Conservation (phyloP, 2,329 filamentous ascomycete species). For the Ceratocystis cubensis region DNA sequence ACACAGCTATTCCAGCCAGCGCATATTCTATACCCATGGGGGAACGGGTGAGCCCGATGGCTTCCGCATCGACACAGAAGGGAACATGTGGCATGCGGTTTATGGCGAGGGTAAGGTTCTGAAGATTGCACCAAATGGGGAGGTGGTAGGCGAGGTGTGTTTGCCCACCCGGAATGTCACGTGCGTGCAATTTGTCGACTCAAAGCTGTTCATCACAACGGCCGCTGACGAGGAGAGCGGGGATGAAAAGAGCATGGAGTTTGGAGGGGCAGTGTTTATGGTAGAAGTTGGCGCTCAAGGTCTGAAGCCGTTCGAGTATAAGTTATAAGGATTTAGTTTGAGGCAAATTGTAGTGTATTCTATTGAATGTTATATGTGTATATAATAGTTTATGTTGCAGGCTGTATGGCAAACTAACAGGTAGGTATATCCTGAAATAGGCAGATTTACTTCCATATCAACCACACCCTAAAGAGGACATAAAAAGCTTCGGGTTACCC, state of each 20-base stretch:
- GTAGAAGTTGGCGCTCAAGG: conserved; percentile 65
- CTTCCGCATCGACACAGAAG: conserved; percentile 69
- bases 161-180: conserved; percentile 70
- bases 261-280: conserved; percentile 60
- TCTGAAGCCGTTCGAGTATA: conserved; percentile 51
- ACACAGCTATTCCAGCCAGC: conserved; percentile 53
- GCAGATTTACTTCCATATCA: neutral
- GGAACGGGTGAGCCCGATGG: conserved; percentile 62
- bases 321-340: conserved; percentile 29
- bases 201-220: conserved; percentile 64
- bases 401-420: neutral
- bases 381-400: conserved; percentile 7
- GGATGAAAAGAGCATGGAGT: conserved; percentile 44
- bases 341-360: conserved; percentile 10
- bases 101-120: conserved; percentile 67
- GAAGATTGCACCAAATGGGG: conserved; percentile 56
- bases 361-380: conserved; percentile 10
- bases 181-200: conserved; percentile 68
- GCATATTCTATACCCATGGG: conserved; percentile 59
- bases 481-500: neutral
- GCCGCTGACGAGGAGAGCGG: conserved; percentile 54
- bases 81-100: conserved; percentile 81
- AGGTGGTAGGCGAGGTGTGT: conserved; percentile 59
- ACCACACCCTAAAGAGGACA: neutral
- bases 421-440: neutral